phyloP scores from a whole-genome alignment of 1,139 yeast genomes.

The Magnusiomyces fungicola region DNA sequence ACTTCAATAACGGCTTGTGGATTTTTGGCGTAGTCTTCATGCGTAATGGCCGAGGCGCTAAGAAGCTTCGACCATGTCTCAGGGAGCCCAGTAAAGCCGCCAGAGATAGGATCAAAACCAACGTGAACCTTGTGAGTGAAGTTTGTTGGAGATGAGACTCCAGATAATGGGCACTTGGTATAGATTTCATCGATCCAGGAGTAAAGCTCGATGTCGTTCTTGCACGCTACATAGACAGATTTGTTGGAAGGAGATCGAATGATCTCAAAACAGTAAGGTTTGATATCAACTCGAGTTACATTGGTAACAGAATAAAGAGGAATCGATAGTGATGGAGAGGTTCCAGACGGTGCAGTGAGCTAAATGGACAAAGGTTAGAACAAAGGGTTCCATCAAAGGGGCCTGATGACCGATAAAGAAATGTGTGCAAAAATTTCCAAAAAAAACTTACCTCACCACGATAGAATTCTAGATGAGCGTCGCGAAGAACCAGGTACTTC shows the following conservation, averaged over 20 bases:
- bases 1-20: slow-evolving; percentile 68
- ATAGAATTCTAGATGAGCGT: slow-evolving; percentile 66
- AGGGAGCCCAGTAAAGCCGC: slow-evolving; percentile 43
- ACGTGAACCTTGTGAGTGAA: slow-evolving; percentile 42
- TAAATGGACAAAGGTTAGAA: slow-evolving; percentile 5
- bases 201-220: slow-evolving; percentile 70
- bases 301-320: slow-evolving; percentile 51
- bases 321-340: slow-evolving; percentile 40
- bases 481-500: slow-evolving; percentile 69
- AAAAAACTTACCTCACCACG: slow-evolving; percentile 47
- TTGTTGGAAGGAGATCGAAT: slow-evolving; percentile 50
- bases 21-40: slow-evolving; percentile 39
- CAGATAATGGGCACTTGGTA: slow-evolving; percentile 75
- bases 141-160: slow-evolving; percentile 46
- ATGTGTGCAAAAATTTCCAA: too few relatives aligned
- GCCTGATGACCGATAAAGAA: slow-evolving; percentile 1
- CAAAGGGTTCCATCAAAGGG: too few relatives aligned
- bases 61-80: slow-evolving; percentile 39
- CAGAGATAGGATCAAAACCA: slow-evolving; percentile 39
- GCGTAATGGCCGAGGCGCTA: slow-evolving; percentile 38
- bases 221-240: slow-evolving; percentile 67
- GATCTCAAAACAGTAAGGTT: slow-evolving; percentile 72
- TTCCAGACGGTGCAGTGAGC: slow-evolving; percentile 16
- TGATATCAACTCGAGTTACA: slow-evolving; percentile 55
- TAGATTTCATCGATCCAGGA: slow-evolving; percentile 91